Evolutionary conservation across 208 protist genomes (phyloP).

Genomic region (Porcisia deanei): DNA sequence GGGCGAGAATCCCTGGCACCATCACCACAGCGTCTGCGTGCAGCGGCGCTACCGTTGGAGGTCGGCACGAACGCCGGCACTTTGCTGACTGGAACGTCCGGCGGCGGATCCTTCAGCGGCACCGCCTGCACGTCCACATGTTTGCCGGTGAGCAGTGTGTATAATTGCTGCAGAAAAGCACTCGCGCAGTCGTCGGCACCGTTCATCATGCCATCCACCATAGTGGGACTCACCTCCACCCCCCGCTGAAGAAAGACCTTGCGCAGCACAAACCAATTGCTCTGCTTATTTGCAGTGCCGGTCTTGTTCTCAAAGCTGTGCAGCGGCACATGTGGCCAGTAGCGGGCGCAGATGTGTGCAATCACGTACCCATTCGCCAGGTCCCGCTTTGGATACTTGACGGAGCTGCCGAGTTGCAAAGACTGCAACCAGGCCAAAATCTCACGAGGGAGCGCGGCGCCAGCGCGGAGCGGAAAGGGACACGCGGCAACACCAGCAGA

Average conservation of each 20-base stretch:
- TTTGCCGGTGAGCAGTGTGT: conserved; percentile 77
- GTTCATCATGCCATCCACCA: conserved; percentile 84
- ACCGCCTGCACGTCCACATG: conserved; percentile 28
- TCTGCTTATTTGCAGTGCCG: conserved; percentile 66
- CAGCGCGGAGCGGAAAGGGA: conserved; percentile 8
- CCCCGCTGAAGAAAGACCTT: conserved; percentile 69
- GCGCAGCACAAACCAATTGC: conserved; percentile 87
- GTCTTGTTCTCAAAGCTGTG: conserved; percentile 91
- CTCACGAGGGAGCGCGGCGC: conserved; percentile 72
- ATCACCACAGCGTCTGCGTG: conserved; percentile 6
- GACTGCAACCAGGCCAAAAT: conserved; percentile 91
- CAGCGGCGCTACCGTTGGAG: conserved; percentile 17
- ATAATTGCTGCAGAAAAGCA: conserved; percentile 77
- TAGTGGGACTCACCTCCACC: conserved; percentile 59
- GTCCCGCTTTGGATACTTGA: conserved; percentile 89
- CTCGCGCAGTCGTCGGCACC: conserved; percentile 71
- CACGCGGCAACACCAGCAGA: not conserved
- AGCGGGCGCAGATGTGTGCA: conserved; percentile 93
- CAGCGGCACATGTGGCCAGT: conserved; percentile 90
- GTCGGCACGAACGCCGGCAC: conserved; percentile 21
- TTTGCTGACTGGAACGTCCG: conserved; percentile 22
- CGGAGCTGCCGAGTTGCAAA: conserved; percentile 73
- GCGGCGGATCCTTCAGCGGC: conserved; percentile 44
- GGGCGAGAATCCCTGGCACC: not conserved
- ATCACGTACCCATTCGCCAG: conserved; percentile 92